These are phyloP conservation scores for Trichosphaerium sp. DNA, from an alignment of 78 protist genomes.

Conservation along the genomic window DNA sequence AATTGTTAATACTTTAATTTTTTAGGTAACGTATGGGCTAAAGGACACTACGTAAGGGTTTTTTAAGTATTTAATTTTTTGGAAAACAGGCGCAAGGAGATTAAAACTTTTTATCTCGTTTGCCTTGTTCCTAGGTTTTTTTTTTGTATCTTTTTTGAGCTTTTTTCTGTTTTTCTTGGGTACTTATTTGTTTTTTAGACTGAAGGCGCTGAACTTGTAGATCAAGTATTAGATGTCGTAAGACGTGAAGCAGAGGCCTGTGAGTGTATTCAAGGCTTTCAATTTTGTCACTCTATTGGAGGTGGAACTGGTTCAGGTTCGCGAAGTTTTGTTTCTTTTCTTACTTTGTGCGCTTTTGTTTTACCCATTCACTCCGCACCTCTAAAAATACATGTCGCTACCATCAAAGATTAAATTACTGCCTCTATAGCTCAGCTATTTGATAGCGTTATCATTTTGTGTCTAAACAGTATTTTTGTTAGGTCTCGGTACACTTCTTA, in stretches of 20 bases:
- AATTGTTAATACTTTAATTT: no score
- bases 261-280: conserved; percentile 96
- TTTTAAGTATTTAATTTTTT: no score
- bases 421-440: no score
- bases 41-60: conserved; percentile 98
- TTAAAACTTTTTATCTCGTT: neutral
- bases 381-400: no score
- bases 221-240: conserved; percentile 78
- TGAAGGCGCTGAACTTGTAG: conserved; percentile 88
- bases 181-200: conserved; percentile 38
- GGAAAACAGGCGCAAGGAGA: no score
- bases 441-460: no score
- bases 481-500: conserved; percentile 79
- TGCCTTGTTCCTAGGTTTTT: neutral
- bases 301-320: conserved; percentile 98
- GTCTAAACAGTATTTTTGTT: no score
- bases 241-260: conserved; percentile 87
- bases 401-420: no score
- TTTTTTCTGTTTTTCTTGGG: neutral
- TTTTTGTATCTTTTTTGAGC: neutral
- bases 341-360: neutral
- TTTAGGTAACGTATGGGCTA: conserved; percentile 99
- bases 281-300: conserved; percentile 90
- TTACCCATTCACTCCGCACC: neutral
- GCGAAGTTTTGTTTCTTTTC: conserved; percentile 56